Evolutionary conservation across 306 rosid species (phyloP).

Genomic region (Morella rubra): DNA sequence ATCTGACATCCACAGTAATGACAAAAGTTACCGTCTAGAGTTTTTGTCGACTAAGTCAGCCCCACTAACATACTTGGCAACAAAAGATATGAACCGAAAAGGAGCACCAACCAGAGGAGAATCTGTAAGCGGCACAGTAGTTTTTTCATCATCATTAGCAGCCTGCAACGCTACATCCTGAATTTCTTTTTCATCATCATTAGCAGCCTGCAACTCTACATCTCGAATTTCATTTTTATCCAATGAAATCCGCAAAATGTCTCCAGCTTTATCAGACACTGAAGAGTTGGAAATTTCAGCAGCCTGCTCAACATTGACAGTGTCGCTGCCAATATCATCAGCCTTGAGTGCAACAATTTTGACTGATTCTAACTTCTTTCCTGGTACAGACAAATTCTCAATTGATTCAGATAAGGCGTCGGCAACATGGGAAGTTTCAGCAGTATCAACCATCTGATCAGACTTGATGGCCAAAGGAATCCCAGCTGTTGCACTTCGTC

Average conservation of each 20-base stretch:
- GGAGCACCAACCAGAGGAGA: constrained; percentile 95
- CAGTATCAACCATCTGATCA: constrained; percentile 18
- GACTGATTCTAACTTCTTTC: constrained; percentile 28
- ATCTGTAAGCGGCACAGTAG: constrained; percentile 55
- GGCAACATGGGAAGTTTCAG: constrained; percentile 28
- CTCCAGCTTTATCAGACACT: constrained; percentile 45
- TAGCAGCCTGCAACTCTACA: constrained; percentile 34
- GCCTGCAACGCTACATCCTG: constrained; percentile 36
- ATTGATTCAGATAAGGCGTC: constrained; percentile 29
- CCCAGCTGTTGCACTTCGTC: constrained; percentile 25
- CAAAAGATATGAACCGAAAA: constrained; percentile 74
- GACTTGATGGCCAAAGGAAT: constrained; percentile 32
- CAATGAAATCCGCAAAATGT: constrained; percentile 71
- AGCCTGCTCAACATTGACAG: constrained; percentile 26
- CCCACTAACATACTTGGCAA: constrained; percentile 87
- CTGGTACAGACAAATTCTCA: constrained; percentile 27
- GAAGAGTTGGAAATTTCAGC: constrained; percentile 22
- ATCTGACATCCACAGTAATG: constrained; percentile 6
- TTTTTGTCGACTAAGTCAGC: constrained; percentile 70
- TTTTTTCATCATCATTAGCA: constrained; percentile 39
- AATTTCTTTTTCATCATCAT: constrained; percentile 44
- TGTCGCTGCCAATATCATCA: constrained; percentile 22
- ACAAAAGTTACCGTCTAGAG: constrained; percentile 31
- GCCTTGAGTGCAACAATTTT: constrained; percentile 37
- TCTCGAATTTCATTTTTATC: constrained; percentile 44